Evolutionary conservation across 441 rosid genomes (phyloP), one percentile per base, ranked within the genome.

Genomic region (Erodium moschatum): DNA sequence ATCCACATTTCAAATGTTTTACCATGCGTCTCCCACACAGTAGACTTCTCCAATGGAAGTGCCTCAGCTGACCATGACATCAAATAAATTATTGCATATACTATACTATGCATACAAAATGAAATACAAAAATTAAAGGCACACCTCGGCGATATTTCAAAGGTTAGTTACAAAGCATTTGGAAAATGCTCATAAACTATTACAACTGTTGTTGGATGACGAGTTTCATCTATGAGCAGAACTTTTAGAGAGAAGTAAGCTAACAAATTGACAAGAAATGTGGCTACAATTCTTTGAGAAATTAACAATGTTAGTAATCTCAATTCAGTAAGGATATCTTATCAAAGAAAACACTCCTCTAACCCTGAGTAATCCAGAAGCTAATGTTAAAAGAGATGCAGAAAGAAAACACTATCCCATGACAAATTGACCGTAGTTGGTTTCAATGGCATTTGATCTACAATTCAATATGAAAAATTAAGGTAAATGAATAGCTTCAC

Each of bases 1-100:
- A 91, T 88, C 99, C 99, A 94, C 74, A 15, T 68, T 74, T 91
- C 91, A 78, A 94, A 94, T 67, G 80, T 82, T 81, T 88, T 91
- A 75, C 82, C 83, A 56, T 65, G 68, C n/a, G 97, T 91, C 80
- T 83, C 87, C 99, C 99, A 94, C 65, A 84, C 76, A 68, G 80
- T 74, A 64, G 92, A 81, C 70, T 82, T 83, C 86, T 89, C 90
- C 76, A 85, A 72, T 66, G 85, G 81, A 71, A 82, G 66, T 67
- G 83, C 87, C 69, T 84, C 88, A 73, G 85, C 97, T 91, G 84
- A 70, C 62, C 76, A 68, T 42, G 48, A 72, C 13, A 31, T 68
- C 67, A 73, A 74, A 72, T 65, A 66, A 76, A 79, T 58, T 44
- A 75, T 67, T 63, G 11, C 58, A 35, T 44, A 61, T 35, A 64